Percentiles rank a stretch among this genome's conserved stretches.
These are phyloP conservation scores for Tuber borchii DNA, from an alignment of 495 filamentous ascomycete genomes.

Conservation along the genomic window DNA sequence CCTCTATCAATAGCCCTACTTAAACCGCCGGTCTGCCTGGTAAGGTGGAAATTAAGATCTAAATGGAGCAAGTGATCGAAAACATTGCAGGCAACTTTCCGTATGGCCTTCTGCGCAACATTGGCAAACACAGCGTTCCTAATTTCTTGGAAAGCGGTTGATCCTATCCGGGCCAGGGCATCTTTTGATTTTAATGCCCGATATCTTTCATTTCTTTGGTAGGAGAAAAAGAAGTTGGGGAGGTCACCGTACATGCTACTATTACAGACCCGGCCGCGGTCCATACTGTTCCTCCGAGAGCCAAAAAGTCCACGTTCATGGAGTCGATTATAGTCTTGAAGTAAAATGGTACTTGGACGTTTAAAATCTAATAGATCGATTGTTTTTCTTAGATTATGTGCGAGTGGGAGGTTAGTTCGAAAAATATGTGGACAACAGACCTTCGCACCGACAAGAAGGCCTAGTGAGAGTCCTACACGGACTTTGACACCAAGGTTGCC, in stretches of 20 bases:
- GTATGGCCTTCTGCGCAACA: slow-evolving; percentile 93
- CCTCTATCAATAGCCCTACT: slow-evolving; percentile 93
- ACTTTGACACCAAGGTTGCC: slow-evolving; percentile 72
- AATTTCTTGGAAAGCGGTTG: slow-evolving; percentile 80
- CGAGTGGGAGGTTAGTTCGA: not conserved
- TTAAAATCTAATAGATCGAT: slow-evolving; percentile 57
- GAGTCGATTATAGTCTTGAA: slow-evolving; percentile 95
- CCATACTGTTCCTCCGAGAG: slow-evolving; percentile 74
- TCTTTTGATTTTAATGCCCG: slow-evolving; percentile 48
- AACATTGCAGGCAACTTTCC: slow-evolving; percentile 80
- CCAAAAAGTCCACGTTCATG: slow-evolving; percentile 89
- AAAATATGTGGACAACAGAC: slow-evolving; percentile 12
- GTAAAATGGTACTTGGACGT: slow-evolving; percentile 97
- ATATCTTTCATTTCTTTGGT: slow-evolving; percentile 7
- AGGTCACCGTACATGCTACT: slow-evolving; percentile 58
- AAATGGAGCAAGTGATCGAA: slow-evolving; percentile 84
- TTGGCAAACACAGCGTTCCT: slow-evolving; percentile 94
- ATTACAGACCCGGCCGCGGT: slow-evolving; percentile 89
- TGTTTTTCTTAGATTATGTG: slow-evolving; percentile 6
- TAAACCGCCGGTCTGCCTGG: slow-evolving; percentile 86
- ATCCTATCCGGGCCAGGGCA: slow-evolving; percentile 76
- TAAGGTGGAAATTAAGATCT: slow-evolving; percentile 88
- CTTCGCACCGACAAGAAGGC: slow-evolving; percentile 81
- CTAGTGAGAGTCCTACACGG: slow-evolving; percentile 74
- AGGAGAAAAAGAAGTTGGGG: slow-evolving; percentile 1